Evolutionary conservation across 176 grass and related monocot genomes (phyloP).

Genomic region (Aegilops bicornis): DNA sequence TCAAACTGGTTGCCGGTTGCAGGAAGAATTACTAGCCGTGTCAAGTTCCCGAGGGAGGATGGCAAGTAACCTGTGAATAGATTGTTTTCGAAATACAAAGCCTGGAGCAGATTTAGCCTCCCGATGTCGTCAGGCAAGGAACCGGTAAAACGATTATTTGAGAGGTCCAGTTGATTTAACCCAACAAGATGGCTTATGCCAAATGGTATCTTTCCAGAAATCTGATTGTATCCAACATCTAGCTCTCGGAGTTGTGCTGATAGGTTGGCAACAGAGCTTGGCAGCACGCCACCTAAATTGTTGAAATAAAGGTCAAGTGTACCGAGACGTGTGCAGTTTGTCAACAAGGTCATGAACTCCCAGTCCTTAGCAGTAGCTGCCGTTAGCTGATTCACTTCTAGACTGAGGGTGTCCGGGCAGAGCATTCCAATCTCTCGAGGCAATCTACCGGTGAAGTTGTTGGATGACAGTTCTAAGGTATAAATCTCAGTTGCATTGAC

Average conservation of each 20-base stretch:
- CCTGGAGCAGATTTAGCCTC: constrained; percentile 23
- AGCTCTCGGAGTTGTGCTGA: constrained; percentile 28
- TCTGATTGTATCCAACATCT: constrained; percentile 26
- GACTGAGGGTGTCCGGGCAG: constrained; percentile 10
- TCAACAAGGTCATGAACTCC: constrained; percentile 24
- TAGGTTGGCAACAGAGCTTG: constrained; percentile 34
- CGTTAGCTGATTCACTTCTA: neutral
- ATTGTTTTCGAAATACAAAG: neutral
- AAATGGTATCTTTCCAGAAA: constrained; percentile 31
- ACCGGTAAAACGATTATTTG: constrained; percentile 21
- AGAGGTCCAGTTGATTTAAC: neutral
- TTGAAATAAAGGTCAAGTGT: constrained; percentile 27
- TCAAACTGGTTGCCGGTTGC: neutral
- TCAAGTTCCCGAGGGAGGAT: constrained; percentile 31
- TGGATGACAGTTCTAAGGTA: constrained; percentile 22
- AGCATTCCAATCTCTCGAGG: constrained; percentile 44
- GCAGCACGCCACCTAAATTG: constrained; percentile 25
- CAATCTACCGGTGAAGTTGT: constrained; percentile 42
- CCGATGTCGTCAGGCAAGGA: constrained; percentile 36
- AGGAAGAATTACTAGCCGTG: neutral
- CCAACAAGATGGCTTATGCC: constrained; percentile 32
- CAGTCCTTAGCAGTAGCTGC: neutral
- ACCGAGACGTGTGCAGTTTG: constrained; percentile 47
- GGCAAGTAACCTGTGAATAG: constrained; percentile 32
- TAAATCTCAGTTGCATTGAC: constrained; percentile 34